These are phyloP conservation scores for Amyloporia xantha DNA, from an alignment of 768 basidiomycete species.

Conservation along the genomic window DNA sequence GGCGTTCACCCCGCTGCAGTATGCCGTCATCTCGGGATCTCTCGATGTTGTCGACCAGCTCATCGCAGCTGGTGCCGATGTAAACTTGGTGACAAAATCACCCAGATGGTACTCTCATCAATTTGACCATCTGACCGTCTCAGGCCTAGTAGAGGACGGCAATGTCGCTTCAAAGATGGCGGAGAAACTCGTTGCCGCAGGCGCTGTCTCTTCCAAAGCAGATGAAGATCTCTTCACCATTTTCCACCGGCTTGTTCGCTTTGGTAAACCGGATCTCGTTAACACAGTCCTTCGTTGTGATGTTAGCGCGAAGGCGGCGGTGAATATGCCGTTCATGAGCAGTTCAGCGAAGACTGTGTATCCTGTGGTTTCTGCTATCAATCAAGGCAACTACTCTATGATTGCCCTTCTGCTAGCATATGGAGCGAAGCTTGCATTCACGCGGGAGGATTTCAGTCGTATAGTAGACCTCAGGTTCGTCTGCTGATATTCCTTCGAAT, in stretches of 20 bases:
- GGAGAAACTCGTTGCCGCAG: slow-evolving; percentile 23
- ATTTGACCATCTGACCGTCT: slow-evolving; percentile 17
- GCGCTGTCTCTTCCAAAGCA: slow-evolving; percentile 24
- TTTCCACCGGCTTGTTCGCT: slow-evolving; percentile 25
- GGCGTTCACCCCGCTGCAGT: slow-evolving; percentile 43
- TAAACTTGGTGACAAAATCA: slow-evolving; percentile 9
- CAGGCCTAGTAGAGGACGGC: slow-evolving; percentile 19
- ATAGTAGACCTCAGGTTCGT: neutral
- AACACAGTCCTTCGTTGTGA: slow-evolving; percentile 22
- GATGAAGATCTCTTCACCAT: slow-evolving; percentile 23
- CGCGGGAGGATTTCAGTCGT: slow-evolving; percentile 17
- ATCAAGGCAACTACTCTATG: slow-evolving; percentile 18
- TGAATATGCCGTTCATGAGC: slow-evolving; percentile 19
- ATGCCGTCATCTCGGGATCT: slow-evolving; percentile 44
- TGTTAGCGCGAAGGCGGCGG: slow-evolving; percentile 25
- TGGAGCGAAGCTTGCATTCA: slow-evolving; percentile 21
- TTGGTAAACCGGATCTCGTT: slow-evolving; percentile 19
- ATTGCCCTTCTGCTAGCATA: slow-evolving; percentile 25
- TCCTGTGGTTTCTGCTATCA: slow-evolving; percentile 25
- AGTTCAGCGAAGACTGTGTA: slow-evolving; percentile 8
- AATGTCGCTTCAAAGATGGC: slow-evolving; percentile 19
- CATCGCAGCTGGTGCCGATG: slow-evolving; percentile 40
- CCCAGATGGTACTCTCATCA: slow-evolving; percentile 16
- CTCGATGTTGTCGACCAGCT: slow-evolving; percentile 39
- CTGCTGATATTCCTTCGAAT: no score